These are phyloP conservation scores for Pseudisothecium myosuroides DNA, from an alignment of 225 moss, liverwort and hornwort genomes.

Conservation along the genomic window DNA sequence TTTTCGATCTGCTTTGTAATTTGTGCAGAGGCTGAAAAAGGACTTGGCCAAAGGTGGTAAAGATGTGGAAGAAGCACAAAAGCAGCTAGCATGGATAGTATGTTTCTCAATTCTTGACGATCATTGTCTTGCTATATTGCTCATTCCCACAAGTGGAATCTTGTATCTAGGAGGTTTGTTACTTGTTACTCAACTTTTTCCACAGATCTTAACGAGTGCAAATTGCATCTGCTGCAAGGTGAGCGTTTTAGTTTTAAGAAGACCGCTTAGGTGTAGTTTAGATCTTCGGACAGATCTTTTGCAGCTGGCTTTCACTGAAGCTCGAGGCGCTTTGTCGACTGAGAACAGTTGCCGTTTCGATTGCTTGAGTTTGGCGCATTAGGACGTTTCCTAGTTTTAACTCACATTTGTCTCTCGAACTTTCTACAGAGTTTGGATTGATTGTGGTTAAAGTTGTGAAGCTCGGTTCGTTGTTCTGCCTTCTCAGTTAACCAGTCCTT, in stretches of 20 bases:
- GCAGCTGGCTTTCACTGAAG: neutral
- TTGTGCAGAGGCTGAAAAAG: conserved; percentile 47
- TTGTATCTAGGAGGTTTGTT: too few species aligned
- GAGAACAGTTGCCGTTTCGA: neutral
- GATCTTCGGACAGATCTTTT: neutral
- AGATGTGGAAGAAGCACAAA: conserved; percentile 30
- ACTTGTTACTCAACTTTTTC: too few species aligned
- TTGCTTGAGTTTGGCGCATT: neutral
- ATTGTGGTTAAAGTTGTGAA: neutral
- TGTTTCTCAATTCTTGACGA: conserved; percentile 6
- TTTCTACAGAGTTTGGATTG: neutral
- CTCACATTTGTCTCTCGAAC: neutral
- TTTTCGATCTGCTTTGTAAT: neutral
- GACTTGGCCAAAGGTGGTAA: conserved; percentile 28
- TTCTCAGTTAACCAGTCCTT: neutral
- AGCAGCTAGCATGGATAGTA: conserved; percentile 75
- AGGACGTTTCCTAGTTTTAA: neutral
- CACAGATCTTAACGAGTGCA: too few species aligned
- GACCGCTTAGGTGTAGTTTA: neutral
- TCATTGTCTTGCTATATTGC: neutral
- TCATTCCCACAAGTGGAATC: neutral
- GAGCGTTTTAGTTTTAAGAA: neutral
- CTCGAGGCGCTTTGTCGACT: neutral
- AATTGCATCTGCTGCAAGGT: neutral
- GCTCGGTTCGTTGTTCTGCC: neutral